phyloP scores from a whole-genome alignment of 2,329 filamentous ascomycete species.

The Nemania abortiva region DNA sequence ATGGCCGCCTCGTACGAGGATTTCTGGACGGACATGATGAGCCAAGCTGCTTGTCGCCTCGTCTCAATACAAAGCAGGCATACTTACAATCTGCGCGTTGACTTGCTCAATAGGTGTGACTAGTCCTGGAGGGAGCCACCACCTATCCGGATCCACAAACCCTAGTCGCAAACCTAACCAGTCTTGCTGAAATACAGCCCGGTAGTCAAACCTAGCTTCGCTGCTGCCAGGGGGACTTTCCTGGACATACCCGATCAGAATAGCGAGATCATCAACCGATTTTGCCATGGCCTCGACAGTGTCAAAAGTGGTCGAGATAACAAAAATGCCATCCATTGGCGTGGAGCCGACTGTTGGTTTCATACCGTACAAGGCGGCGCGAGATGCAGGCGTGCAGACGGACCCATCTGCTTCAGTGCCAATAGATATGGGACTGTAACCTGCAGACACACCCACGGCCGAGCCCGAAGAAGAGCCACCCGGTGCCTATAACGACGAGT shows the following conservation, averaged over 20 bases:
- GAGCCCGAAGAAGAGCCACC: slow-evolving; percentile 4
- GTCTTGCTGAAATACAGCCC: not conserved
- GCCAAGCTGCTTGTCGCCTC: not conserved
- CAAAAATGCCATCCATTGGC: not conserved
- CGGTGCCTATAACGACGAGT: not conserved
- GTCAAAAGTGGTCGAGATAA: not conserved
- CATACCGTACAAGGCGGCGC: not conserved
- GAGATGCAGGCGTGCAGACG: not conserved
- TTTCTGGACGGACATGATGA: not conserved
- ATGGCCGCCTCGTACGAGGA: not conserved
- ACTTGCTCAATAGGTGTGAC: not conserved
- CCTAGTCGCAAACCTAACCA: not conserved
- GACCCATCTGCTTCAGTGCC: slow-evolving; percentile 4
- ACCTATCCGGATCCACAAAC: not conserved
- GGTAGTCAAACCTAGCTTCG: not conserved
- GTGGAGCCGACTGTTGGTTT: not conserved
- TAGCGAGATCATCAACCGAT: not conserved
- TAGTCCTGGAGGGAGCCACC: not conserved
- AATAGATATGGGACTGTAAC: not conserved
- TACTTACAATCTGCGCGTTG: slow-evolving; percentile 1
- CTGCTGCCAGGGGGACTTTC: not conserved
- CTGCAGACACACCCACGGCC: not conserved
- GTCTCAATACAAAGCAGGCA: not conserved
- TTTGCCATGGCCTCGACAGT: not conserved
- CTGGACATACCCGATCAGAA: not conserved